phyloP scores from a whole-genome alignment of 1,139 yeast species.

The Debaryomyces psychrophilus region DNA sequence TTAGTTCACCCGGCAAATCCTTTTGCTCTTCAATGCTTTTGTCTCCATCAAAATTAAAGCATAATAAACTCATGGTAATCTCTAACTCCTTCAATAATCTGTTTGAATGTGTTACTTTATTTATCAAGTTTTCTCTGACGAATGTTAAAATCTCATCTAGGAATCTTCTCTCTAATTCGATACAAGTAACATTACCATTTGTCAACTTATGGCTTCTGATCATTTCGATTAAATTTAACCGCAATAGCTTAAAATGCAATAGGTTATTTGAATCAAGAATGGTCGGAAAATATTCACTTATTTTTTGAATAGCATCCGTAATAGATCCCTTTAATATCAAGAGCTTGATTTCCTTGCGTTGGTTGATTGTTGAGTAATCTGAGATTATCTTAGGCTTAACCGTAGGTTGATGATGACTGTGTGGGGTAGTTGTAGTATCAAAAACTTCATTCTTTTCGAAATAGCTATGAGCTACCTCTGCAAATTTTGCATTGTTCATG shows the following conservation, averaged over 20 bases:
- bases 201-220: conserved; percentile 52
- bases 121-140: conserved; percentile 62
- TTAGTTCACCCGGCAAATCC: conserved; percentile 56
- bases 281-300: conserved; percentile 55
- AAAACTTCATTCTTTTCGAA: conserved; percentile 14
- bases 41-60: conserved; percentile 48
- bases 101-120: conserved; percentile 55
- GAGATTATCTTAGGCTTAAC: conserved; percentile 20
- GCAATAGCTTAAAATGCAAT: conserved; percentile 63
- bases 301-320: conserved; percentile 47
- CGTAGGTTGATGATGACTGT: not conserved
- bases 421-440: not conserved
- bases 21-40: conserved; percentile 38
- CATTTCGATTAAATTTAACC: conserved; percentile 66
- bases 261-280: conserved; percentile 57
- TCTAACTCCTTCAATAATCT: conserved; percentile 64
- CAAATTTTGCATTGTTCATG: conserved; percentile 20
- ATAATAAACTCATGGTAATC: conserved; percentile 68
- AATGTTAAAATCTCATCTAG: conserved; percentile 60
- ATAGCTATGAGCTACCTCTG: conserved; percentile 21
- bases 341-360: conserved; percentile 51
- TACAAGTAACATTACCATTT: conserved; percentile 17
- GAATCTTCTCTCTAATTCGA: conserved; percentile 47
- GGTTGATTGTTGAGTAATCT: conserved; percentile 53
- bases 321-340: conserved; percentile 54